Percentiles rank a stretch among this genome's conserved stretches.
phyloP scores from a whole-genome alignment of 257 asterid species.

The Solanum bukasovii region DNA sequence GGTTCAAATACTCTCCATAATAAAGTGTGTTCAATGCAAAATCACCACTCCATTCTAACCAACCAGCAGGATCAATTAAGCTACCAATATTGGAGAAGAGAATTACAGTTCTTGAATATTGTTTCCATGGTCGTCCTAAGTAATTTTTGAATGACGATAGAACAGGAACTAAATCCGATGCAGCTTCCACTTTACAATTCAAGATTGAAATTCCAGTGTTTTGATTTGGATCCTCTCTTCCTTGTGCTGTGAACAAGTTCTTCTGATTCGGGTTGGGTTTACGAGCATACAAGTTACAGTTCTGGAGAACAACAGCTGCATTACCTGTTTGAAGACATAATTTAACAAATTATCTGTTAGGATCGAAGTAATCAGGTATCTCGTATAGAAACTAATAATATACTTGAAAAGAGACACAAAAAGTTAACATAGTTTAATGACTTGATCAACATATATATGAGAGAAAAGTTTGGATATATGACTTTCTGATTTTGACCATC shows the following conservation, averaged over 20 bases:
- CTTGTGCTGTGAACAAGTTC: constrained; percentile 89
- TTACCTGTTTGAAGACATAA: not conserved
- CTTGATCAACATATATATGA: not conserved
- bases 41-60: constrained; percentile 63
- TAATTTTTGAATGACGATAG: constrained; percentile 38
- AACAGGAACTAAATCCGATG: constrained; percentile 67
- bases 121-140: constrained; percentile 89
- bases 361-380: not conserved
- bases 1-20: constrained; percentile 71
- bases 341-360: not conserved
- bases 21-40: constrained; percentile 52
- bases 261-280: constrained; percentile 47
- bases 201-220: constrained; percentile 84
- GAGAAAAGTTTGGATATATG: not conserved
- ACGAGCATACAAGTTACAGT: constrained; percentile 75
- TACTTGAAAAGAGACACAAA: not conserved
- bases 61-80: constrained; percentile 59
- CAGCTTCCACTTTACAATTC: constrained; percentile 66
- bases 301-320: constrained; percentile 79
- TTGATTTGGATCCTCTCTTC: constrained; percentile 86
- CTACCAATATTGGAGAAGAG: constrained; percentile 36
- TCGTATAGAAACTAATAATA: not conserved
- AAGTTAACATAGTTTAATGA: accelerated
- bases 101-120: constrained; percentile 57
- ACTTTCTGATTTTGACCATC: not conserved